phyloP scores from a whole-genome alignment of 106 monocot genomes.

The Dendrobium huoshanense region DNA sequence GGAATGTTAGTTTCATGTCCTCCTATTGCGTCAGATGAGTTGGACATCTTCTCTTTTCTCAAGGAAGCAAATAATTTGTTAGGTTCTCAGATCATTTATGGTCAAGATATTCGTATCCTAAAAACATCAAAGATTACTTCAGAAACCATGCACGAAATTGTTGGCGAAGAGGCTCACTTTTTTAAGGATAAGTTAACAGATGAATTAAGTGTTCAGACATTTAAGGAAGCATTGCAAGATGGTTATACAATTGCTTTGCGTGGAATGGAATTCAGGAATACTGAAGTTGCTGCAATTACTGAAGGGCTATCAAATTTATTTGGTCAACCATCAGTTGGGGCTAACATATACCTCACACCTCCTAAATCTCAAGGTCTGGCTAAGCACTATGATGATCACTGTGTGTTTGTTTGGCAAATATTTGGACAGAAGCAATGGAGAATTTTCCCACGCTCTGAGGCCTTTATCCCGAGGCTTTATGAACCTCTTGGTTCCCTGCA shows the following conservation, averaged over 20 bases:
- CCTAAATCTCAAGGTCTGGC: constrained; percentile 73
- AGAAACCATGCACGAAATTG: not conserved
- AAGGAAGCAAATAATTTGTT: constrained; percentile 38
- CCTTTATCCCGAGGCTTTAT: constrained; percentile 64
- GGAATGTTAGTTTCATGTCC: constrained; percentile 50
- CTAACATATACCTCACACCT: constrained; percentile 79
- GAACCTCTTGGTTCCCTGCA: constrained; percentile 26
- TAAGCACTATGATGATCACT: constrained; percentile 86
- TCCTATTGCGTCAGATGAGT: constrained; percentile 67
- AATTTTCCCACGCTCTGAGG: constrained; percentile 18
- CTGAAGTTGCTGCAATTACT: constrained; percentile 50
- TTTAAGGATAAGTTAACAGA: constrained; percentile 16
- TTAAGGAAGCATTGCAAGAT: constrained; percentile 50
- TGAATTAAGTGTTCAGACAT: constrained; percentile 21
- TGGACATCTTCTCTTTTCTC: constrained; percentile 55
- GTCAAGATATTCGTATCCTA: constrained; percentile 68
- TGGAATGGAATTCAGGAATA: constrained; percentile 62
- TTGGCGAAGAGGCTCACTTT: constrained; percentile 46
- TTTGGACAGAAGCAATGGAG: constrained; percentile 62
- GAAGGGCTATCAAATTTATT: constrained; percentile 48
- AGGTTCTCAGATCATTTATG: constrained; percentile 53
- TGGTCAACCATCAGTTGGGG: constrained; percentile 91
- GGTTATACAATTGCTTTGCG: constrained; percentile 77
- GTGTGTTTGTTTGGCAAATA: constrained; percentile 85
- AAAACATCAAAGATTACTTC: constrained; percentile 26